Base-by-base conservation (phyloP, 768 basidiomycete species). In the Rhizopogon vulgaris region DNA sequence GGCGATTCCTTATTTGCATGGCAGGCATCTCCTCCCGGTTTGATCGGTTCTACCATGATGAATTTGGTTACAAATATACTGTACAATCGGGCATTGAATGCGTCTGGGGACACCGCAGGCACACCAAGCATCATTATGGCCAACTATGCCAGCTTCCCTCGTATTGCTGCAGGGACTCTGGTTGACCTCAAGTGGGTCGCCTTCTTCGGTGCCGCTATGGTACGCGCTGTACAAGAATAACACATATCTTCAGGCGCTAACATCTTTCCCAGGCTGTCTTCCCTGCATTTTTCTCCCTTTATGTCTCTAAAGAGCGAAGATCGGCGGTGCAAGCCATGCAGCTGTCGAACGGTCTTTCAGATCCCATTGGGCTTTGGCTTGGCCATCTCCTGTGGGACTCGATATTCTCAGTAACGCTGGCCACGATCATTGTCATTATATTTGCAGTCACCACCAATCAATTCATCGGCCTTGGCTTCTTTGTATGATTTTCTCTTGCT, bases 211-310 rank as follows among this genome's bases (percentile, higher is more conserved):
- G 83, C 80, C 32, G 74, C 77, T 1, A 85, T 89, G 84, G 87
- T 87, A 52, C 38, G 77, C 4, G 15, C 24, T 34, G 27, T 6
- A 18, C 30, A 22, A 34, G 1, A 46, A 17, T 34, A 6, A 30
- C 9, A 8, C 7, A 38, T 34, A 5, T 9, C 18, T 6, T 0
- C 4, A 18, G n/a, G 3, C 41, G 10, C 49, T 34, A 18, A 42
- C 24, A 17, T 24, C 39, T 45, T 40, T 55, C 12, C 3, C 50
- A 87, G 85, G 74, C 84, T 10, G 82, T 87, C 1, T 90, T 78
- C 60, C 86, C 89, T n/a, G 88, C 88, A 3, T 91, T 91, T 70
- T 89, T 82, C 58, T 77, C 85, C 9, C 64, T 91, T 12, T 91
- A 91, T 63, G 86, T 88, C 3, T 82, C 86, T 0, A 76, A 75